Base-by-base conservation (phyloP, 306 rosid species). In the Canavalia gladiata region DNA sequence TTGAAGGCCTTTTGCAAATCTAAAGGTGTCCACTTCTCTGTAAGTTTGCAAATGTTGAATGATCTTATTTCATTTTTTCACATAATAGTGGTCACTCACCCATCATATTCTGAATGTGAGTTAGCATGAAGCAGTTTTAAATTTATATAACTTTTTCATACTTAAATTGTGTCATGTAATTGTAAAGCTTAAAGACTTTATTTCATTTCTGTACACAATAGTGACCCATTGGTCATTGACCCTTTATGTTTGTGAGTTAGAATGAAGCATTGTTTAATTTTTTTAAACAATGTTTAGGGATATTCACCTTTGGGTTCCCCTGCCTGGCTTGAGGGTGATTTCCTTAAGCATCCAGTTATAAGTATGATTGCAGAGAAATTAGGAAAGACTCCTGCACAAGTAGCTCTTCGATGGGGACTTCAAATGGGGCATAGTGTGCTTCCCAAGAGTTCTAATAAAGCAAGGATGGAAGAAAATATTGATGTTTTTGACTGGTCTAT, bases 301-400 rank as follows among this genome's bases (percentile, higher is more conserved):
- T 89, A 90, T 86, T 89, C 94, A 60, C 94, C 97, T 7, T 74
- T 90, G 74, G 97, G 94, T 55, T 90, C 97, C 79, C 90, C 94
- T 58, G 68, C 85, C 6, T 87, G 92, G 89, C 64, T 92, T 25
- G 75, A 89, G 46, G 59, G 88, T 45, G 94, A 87, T 30, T 84
- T 92, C 47, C 97, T 92, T 11, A 67, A 81, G 85, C 84, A 89
- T 54, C 94, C 91, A 28, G 42, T 85, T 50, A 43, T 90, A 39
- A 84, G 43, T 9, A 83, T 39, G 46, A 62, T 90, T 0, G 90
- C 90, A 0, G 85, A 86, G 42, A 87, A 81, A 68, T 76, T 92
- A 35, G 91, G 91, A 30, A 92, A 62, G 59, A 60, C 71, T 46
- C 80, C 72, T 3, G 72, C 80, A 31, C 80, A 75, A 7, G 72